Evolutionary conservation across 768 basidiomycete species (phyloP).

Genomic region (Saitozyma sp.): DNA sequence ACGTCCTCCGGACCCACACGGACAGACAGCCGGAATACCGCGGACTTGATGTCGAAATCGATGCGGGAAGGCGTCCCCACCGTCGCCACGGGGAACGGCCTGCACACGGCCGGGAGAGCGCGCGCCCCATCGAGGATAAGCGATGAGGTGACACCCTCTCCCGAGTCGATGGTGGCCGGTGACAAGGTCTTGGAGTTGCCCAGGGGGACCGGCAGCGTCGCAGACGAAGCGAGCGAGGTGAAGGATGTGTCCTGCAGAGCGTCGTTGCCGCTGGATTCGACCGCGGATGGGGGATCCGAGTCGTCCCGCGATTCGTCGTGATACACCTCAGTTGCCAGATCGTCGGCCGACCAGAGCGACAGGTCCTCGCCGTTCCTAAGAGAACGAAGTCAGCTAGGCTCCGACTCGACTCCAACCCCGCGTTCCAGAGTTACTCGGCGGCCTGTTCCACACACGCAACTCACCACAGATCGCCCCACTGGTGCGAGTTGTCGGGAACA

Average conservation of each 20-base stretch:
- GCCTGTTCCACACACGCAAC: not conserved
- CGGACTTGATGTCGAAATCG: constrained; percentile 72
- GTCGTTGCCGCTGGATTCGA: constrained; percentile 19
- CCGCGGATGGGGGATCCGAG: not conserved
- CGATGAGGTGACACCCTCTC: constrained; percentile 31
- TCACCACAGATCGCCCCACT: constrained; percentile 90
- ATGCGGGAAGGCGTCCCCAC: constrained; percentile 69
- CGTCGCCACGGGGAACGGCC: constrained; percentile 76
- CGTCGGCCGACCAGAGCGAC: constrained; percentile 80
- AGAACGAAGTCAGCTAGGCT: no score
- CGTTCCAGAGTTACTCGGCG: not conserved
- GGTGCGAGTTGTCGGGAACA: constrained; percentile 67
- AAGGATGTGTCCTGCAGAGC: constrained; percentile 5
- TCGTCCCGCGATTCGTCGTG: constrained; percentile 29
- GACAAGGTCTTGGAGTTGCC: constrained; percentile 12
- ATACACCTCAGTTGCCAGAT: constrained; percentile 48
- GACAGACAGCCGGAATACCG: constrained; percentile 69
- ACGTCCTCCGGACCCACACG: constrained; percentile 65
- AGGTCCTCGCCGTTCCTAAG: constrained; percentile 81
- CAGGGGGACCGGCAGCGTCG: not conserved
- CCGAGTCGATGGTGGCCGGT: constrained; percentile 26
- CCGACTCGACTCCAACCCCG: not conserved
- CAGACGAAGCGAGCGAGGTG: constrained; percentile 7
- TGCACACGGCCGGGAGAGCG: constrained; percentile 76
- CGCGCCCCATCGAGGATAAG: constrained; percentile 84